Conservation (phyloP, 306 rosid species). For the Quercus variabilis region DNA sequence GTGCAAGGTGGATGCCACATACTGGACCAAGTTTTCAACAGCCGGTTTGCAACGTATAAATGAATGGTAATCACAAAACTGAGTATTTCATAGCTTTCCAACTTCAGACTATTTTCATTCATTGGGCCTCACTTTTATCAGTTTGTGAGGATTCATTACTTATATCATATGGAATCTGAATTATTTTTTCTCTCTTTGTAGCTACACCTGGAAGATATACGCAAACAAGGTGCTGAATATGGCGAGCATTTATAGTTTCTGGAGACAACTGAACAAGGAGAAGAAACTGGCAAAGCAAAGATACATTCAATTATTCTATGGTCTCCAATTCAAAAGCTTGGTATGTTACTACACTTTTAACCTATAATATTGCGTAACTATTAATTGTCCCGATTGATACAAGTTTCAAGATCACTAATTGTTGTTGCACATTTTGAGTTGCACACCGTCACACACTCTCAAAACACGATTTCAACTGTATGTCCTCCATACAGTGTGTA, state of each 20-base stretch:
- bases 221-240: conserved; percentile 77
- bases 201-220: conserved; percentile 95
- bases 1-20: conserved; percentile 51
- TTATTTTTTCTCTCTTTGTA: conserved; percentile 18
- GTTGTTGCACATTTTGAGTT: too few relatives aligned
- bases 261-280: conserved; percentile 70
- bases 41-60: conserved; percentile 70
- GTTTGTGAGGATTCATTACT: background rate
- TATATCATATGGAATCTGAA: background rate
- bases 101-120: too few relatives aligned
- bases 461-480: too few relatives aligned
- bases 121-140: background rate
- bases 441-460: too few relatives aligned
- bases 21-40: conserved; percentile 53
- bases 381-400: background rate
- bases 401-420: background rate
- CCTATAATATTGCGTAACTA: background rate
- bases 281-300: conserved; percentile 80
- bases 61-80: conserved; percentile 59
- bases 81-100: background rate
- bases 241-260: conserved; percentile 72
- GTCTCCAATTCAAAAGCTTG: conserved; percentile 65
- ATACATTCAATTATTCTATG: conserved; percentile 83
- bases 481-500: too few relatives aligned
- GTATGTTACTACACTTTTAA: conserved; percentile 26